These are phyloP conservation scores for Fraxinus excelsior DNA, from an alignment of 257 asterid species.

Conservation along the genomic window DNA sequence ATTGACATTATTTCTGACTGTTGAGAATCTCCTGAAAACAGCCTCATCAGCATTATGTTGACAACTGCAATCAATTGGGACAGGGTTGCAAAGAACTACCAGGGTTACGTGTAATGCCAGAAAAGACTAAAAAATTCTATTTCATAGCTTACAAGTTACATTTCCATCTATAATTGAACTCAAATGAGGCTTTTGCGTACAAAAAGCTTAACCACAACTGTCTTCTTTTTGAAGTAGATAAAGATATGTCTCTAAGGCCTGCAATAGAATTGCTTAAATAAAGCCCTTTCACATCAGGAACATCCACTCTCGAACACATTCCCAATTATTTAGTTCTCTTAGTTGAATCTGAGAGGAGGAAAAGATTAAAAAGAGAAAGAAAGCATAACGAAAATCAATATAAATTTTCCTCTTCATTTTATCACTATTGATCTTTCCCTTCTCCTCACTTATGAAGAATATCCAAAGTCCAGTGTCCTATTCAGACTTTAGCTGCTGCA, in stretches of 20 bases:
- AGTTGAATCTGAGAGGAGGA: background rate
- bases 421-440: slow-evolving; percentile 3
- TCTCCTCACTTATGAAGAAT: background rate
- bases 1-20: background rate
- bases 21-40: background rate
- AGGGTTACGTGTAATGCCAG: background rate
- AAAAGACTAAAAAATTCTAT: background rate
- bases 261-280: background rate
- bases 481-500: background rate
- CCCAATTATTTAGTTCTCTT: background rate
- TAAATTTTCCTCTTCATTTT: background rate
- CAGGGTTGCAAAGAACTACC: slow-evolving; percentile 13
- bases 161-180: background rate
- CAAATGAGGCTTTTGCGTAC: background rate
- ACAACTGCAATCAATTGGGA: background rate
- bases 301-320: slow-evolving; percentile 5
- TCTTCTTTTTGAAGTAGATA: background rate
- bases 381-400: slow-evolving; percentile 1
- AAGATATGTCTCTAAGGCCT: background rate
- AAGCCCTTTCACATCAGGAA: background rate
- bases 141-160: background rate
- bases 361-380: background rate
- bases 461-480: background rate
- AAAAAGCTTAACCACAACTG: background rate
- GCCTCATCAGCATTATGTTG: background rate